Percentiles rank a stretch among this genome's conserved stretches.
Conservation (phyloP, 1,139 yeast genomes). For the Trichomonascaceae sp. region DNA sequence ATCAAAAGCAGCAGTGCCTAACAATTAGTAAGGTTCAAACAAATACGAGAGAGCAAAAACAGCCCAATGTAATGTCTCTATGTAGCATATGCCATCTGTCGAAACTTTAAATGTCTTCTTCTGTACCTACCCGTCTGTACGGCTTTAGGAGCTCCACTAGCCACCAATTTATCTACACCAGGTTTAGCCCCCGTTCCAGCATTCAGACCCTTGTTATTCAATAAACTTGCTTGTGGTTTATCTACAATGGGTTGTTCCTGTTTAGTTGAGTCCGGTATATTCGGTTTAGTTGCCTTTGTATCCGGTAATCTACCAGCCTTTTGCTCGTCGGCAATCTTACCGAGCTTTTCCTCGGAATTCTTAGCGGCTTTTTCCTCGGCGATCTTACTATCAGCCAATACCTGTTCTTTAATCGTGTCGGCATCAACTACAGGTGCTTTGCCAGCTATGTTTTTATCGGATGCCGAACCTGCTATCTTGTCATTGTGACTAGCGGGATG, state of each 20-base stretch:
- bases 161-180: neutral
- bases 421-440: conserved; percentile 3
- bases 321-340: neutral
- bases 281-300: neutral
- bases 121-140: neutral
- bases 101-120: neutral
- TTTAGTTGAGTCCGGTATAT: neutral
- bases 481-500: conserved; percentile 21
- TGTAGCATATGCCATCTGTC: neutral
- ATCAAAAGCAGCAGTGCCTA: conserved; percentile 40
- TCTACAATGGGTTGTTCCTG: neutral
- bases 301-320: neutral
- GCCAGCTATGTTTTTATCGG: conserved; percentile 17
- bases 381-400: neutral
- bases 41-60: neutral
- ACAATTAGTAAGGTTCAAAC: neutral
- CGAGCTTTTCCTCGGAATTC: neutral
- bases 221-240: neutral
- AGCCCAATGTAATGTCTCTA: neutral
- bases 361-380: neutral
- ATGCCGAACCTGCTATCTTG: conserved; percentile 22
- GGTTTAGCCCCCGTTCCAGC: neutral
- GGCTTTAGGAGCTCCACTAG: neutral
- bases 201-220: neutral
- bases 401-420: conserved; percentile 2